Base-by-base conservation (phyloP, 352 stramenopile genomes). In the Phytophthora idaei region DNA sequence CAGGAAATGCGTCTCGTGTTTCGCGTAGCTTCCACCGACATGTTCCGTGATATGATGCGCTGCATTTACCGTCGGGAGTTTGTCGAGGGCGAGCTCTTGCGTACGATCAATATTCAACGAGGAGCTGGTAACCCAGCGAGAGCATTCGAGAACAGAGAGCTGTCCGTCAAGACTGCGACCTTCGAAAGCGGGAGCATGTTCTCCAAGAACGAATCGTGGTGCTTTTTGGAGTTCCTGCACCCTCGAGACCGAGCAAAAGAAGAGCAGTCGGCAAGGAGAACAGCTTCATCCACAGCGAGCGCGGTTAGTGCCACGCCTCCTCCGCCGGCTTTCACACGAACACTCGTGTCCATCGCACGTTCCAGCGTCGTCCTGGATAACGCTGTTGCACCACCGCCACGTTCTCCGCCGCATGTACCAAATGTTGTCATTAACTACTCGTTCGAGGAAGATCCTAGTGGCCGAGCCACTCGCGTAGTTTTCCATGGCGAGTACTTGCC, bases 371-470 rank as follows among this genome's bases (percentile, higher is more conserved):
- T 70, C 9, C 41, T 61, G 14, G 48, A 62, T 36, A 73, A 63
- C 15, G 34, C 36, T 11, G 47, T 32, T 14, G 1, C 53, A 8
- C 21, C 17, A 6, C 31, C 61, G 11, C 45, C 62, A 21, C 56
- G 46, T 14, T 46, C 57, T 3, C 56, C 58, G n/a, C 66, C 61
- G 27, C 64, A 80, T 28, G 70, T 74, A 21, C 71, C 77, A 10
- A 69, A 79, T 46, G 75, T 87, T 5, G 61, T 81, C 45, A 77
- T 77, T 37, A 80, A 76, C 36, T 85, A 80, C 17, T 71, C 50
- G 10, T 83, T 83, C 27, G 74, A 84, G 36, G 71, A 83, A 64
- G 76, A 78, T 28, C 34, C 52, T 17, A 71, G 50, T 10, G 66
- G 74, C 0, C 53, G 66, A 4, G 62, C 61, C 15, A 80, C 79